Base-by-base conservation (phyloP, 2,329 filamentous ascomycete genomes). In the Neoscytalidium dimidiatum region DNA sequence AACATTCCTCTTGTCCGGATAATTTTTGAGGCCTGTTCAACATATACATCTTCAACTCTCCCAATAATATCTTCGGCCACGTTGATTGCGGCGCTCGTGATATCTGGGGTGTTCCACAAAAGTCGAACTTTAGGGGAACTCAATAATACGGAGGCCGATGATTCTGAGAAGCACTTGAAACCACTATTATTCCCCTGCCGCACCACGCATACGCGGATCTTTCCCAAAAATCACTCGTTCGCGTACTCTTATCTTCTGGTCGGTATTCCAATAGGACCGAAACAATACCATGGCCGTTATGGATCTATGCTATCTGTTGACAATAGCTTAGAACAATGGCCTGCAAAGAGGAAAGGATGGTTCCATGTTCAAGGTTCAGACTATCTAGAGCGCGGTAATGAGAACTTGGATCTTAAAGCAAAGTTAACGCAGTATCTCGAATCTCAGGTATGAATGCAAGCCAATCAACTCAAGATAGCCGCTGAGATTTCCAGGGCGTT, bases 191-290 rank as follows among this genome's bases (percentile, higher is more conserved):
- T 92, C 46, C 88, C 89, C 7, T 87, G 87, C 70, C 81, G 79
- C 49, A 91, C 88, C 14, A 87, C 83, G 2, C 90, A 93, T 73
- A 80, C 84, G 3, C 82, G 90, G 19, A 73, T 90, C n/a, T 88
- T 89, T 65, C 90, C 90, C 0, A 83, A 86, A 71, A 86, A 84
- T 66, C 88, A 92, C 72, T 83, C 83, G 0, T 93, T 94, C 71
- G 80, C 80, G 0, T 92, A 92, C 72, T 88, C 88, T 0, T 92
- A 92, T 73, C 83, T 93, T 1, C 81, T 88, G 51, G 86, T 88
- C 28, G 90, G 90, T 0, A 81, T 91, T 44, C 90, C 90, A 0
- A 82, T 92, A 26, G 84, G 84, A n/a, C 88, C 85, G 74, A 78
- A 41, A 11, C 33, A 43, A 8, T 13, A 31, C 48, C 76, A 80